These are phyloP conservation scores for Tylopilus sp. DNA, from an alignment of 1,284 basidiomycete genomes.

Conservation along the genomic window DNA sequence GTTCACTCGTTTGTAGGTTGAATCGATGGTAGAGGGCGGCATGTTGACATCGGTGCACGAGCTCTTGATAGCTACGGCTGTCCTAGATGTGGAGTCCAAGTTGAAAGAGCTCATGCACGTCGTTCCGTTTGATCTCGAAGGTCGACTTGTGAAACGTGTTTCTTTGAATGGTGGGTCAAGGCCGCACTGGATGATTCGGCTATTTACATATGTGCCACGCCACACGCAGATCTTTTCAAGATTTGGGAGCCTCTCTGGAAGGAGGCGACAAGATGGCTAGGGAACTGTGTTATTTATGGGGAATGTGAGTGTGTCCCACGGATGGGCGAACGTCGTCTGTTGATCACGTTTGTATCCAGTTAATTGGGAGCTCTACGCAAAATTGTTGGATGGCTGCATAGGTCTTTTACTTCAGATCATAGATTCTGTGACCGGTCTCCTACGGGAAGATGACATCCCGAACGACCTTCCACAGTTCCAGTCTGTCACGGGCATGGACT, in stretches of 20 bases:
- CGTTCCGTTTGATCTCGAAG: conserved; percentile 51
- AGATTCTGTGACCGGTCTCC: conserved; percentile 31
- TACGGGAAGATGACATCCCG: conserved; percentile 25
- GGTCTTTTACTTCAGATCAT: conserved; percentile 40
- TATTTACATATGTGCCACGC: conserved; percentile 1
- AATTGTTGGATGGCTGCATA: conserved; percentile 42
- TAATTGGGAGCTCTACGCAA: conserved; percentile 54
- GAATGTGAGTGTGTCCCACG: conserved; percentile 43
- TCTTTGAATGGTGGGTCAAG: conserved; percentile 45
- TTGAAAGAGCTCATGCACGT: conserved; percentile 41
- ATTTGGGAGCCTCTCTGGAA: conserved; percentile 45
- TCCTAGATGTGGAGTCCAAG: conserved; percentile 52
- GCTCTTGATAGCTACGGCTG: conserved; percentile 46
- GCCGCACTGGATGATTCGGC: not conserved
- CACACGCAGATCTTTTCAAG: conserved; percentile 43
- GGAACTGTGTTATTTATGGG: conserved; percentile 46
- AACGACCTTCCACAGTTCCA: conserved; percentile 16
- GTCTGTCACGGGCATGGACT: conserved; percentile 18
- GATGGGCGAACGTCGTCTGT: not conserved
- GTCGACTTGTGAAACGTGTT: conserved; percentile 46
- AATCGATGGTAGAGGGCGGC: conserved; percentile 42
- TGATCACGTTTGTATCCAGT: conserved; percentile 37
- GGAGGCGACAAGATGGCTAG: conserved; percentile 51
- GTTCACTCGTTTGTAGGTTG: conserved; percentile 36
- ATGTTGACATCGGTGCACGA: conserved; percentile 41